Percentiles rank a stretch among this genome's conserved stretches.
Conservation (phyloP, 768 basidiomycete genomes). For the Boletus coccyginus region DNA sequence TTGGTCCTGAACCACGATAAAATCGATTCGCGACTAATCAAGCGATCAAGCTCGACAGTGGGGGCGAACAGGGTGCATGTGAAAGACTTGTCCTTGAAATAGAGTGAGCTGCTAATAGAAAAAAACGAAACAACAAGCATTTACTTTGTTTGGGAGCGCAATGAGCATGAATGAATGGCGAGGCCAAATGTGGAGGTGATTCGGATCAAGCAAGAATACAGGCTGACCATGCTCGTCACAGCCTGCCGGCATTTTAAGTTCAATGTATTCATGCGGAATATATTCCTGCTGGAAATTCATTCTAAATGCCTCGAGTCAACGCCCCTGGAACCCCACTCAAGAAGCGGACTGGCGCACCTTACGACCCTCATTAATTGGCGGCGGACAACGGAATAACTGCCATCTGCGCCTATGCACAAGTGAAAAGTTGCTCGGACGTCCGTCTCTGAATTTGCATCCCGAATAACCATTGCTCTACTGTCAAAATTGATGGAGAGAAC, state of each 20-base stretch:
- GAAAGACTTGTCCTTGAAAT: conserved; percentile 86
- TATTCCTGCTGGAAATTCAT: conserved; percentile 96
- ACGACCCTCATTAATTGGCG: conserved; percentile 94
- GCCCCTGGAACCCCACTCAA: conserved; percentile 3
- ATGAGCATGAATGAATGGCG: conserved; percentile 99
- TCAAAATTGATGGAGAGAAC: conserved; percentile 76
- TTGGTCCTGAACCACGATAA: conserved; percentile 75
- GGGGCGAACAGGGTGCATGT: conserved; percentile 96
- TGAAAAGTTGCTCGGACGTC: conserved; percentile 58
- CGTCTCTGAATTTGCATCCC: conserved; percentile 41
- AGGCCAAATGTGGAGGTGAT: conserved; percentile 99
- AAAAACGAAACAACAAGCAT: conserved; percentile 21
- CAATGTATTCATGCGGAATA: conserved; percentile 94
- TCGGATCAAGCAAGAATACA: conserved; percentile 83
- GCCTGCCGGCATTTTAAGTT: conserved; percentile 91
- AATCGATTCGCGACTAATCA: conserved; percentile 55
- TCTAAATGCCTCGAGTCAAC: conserved; percentile 43
- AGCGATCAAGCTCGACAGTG: conserved; percentile 66
- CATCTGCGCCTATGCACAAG: conserved; percentile 90
- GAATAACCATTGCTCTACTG: conserved; percentile 50
- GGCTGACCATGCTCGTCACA: conserved; percentile 56
- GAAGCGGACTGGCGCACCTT: conserved; percentile 52
- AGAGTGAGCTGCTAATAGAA: conserved; percentile 25
- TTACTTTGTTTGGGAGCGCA: conserved; percentile 94
- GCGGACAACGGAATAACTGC: conserved; percentile 88